Conservation (phyloP, 139 green algal species). For the Chlorokybus atmophyticus region DNA sequence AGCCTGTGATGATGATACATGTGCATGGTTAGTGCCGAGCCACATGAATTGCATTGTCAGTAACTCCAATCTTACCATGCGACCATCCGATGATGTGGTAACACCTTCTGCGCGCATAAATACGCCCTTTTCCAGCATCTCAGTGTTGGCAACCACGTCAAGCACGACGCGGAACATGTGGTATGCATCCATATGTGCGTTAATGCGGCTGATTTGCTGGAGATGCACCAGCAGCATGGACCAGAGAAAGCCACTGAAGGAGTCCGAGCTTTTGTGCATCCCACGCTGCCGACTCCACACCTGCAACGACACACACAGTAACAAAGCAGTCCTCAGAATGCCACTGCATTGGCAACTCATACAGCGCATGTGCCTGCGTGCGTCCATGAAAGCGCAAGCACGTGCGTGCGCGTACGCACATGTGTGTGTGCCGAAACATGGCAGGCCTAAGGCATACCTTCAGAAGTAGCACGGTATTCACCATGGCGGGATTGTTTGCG, state of each 20-base stretch:
- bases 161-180: conserved; percentile 27
- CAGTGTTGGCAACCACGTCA: conserved; percentile 8
- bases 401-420: too few relatives aligned
- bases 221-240: conserved; percentile 19
- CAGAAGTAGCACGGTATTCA: conserved; percentile 6
- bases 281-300: conserved; percentile 19
- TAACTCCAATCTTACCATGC: too few relatives aligned
- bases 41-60: too few relatives aligned
- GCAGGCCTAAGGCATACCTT: conserved; percentile 12
- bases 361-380: too few relatives aligned
- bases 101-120: neutral
- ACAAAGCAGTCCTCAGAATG: too few relatives aligned
- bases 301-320: conserved; percentile 4
- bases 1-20: too few relatives aligned
- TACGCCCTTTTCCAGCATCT: conserved; percentile 16
- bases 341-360: too few relatives aligned
- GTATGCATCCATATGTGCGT: conserved; percentile 14
- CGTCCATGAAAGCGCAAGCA: too few relatives aligned
- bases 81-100: too few relatives aligned
- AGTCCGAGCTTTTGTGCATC: conserved; percentile 13
- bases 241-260: conserved; percentile 23
- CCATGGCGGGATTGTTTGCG: neutral
- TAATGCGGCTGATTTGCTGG: neutral
- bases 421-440: too few relatives aligned
- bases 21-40: too few relatives aligned